Base-by-base conservation (phyloP, 139 green algal genomes). In the Tetradesmus obliquus region DNA sequence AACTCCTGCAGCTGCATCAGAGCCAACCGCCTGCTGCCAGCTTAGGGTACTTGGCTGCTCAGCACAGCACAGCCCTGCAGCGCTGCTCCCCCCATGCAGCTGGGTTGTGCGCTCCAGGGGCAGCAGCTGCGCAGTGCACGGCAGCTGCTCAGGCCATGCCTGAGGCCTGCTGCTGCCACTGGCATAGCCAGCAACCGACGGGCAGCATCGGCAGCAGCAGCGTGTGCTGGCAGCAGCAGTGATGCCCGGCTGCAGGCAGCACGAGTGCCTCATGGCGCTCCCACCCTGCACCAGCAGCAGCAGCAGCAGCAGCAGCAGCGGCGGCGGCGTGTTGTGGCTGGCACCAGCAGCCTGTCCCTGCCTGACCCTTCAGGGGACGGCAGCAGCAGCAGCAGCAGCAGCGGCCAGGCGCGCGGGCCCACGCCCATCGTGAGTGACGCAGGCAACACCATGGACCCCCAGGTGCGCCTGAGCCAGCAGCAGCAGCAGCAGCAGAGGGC, bases 391-490 rank as follows among this genome's bases (percentile, higher is more conserved):
- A 79, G 71, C 71, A 81, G 76, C 76, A 82, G 76, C 76, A 55
- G 5, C 15, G 66, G 66, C 17, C 13, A 76, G 76, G 22, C 15
- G 76, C 76, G 76, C 8, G 24, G 76, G n/a, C 6, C 24, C 6
- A 55, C 76, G 66, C 55, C n/a, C 17, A 54, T 87, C 9, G 20
- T 51, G 2, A 74, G 82, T 74, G 82, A 88, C 58, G 84, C 58
- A n/a, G 84, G 84, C 57, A 88, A 79, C 58, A 57, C 84, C 24
- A 80, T 80, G 58, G 84, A 88, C 84, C n/a, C 58, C 10, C n/a
- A 88, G 84, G 84, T 80, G 58, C 24, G 0, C 24, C 76, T 82
- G 76, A 7, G 6, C 3, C n/a, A 20, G 32, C 24, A 58, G 5
- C 9, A 87, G 8, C 54, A 69, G 45, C 2, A 5, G 12, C 80